These are phyloP conservation scores for Cyberlindnera bimundalis DNA, from an alignment of 805 yeast genomes.

Conservation along the genomic window DNA sequence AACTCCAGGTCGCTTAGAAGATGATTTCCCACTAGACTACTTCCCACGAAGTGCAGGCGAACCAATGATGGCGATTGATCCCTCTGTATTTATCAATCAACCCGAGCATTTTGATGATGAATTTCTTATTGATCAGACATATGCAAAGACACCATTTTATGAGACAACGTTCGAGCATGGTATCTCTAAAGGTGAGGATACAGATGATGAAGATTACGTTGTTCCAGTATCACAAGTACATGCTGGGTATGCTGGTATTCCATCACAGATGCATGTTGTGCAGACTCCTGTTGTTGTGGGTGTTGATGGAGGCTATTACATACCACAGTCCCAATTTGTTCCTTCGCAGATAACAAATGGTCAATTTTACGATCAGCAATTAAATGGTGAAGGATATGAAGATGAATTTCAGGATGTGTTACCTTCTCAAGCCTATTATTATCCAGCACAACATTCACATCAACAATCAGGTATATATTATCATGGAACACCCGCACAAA, in stretches of 20 bases:
- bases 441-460: not conserved
- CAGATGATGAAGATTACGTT: constrained; percentile 7
- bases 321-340: constrained; percentile 1
- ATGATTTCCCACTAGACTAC: constrained; percentile 72
- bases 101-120: constrained; percentile 39
- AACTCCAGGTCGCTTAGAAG: constrained; percentile 29
- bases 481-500: too few relatives aligned
- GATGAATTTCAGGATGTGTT: constrained; percentile 1
- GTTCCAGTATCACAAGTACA: constrained; percentile 9
- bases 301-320: constrained; percentile 5
- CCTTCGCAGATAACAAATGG: constrained; percentile 25
- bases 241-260: not conserved
- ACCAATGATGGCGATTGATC: constrained; percentile 19
- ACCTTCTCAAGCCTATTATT: not conserved
- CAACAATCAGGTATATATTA: too few relatives aligned
- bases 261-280: not conserved
- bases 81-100: constrained; percentile 34
- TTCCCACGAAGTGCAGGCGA: constrained; percentile 39
- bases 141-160: constrained; percentile 37
- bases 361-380: constrained; percentile 25
- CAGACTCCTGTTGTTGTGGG: constrained; percentile 2
- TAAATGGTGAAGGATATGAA: constrained; percentile 13
- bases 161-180: constrained; percentile 18
- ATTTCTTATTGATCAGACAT: constrained; percentile 49
- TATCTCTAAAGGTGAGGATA: not conserved